Evolutionary conservation across 352 stramenopile genomes (phyloP).

Genomic region (Pythium vanterpoolii): DNA sequence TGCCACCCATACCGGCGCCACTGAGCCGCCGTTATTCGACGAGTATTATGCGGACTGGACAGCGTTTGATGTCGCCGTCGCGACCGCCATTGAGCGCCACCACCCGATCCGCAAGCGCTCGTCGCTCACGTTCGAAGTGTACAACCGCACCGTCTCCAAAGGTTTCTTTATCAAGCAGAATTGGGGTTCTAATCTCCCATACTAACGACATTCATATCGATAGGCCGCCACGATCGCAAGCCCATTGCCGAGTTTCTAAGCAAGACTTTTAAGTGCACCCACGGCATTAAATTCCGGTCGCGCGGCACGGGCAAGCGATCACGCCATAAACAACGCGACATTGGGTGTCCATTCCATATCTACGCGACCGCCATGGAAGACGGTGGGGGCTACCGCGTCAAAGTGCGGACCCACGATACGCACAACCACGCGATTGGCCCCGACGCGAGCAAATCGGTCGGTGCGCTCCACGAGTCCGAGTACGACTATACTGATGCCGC

Average conservation of each 20-base stretch:
- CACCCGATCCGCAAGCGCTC: conserved; percentile 83
- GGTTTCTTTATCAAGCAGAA: conserved; percentile 9
- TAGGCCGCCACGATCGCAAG: conserved; percentile 66
- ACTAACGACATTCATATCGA: not conserved
- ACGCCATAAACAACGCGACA: conserved; percentile 66
- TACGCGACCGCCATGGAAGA: conserved; percentile 72
- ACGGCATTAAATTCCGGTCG: conserved; percentile 80
- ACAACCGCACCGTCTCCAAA: conserved; percentile 86
- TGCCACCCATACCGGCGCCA: not conserved
- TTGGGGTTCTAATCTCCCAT: not conserved
- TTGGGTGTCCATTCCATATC: conserved; percentile 76
- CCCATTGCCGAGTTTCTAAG: conserved; percentile 71
- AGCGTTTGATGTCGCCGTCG: conserved; percentile 61
- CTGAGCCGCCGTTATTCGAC: conserved; percentile 47
- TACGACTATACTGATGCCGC: conserved; percentile 54
- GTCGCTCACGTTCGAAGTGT: conserved; percentile 81
- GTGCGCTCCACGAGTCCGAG: conserved; percentile 39
- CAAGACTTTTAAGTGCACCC: conserved; percentile 85
- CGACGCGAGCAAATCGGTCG: conserved; percentile 57
- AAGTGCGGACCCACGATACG: conserved; percentile 65
- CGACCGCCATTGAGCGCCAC: conserved; percentile 50
- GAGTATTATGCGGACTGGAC: conserved; percentile 78
- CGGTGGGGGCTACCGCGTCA: conserved; percentile 59
- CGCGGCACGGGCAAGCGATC: conserved; percentile 63
- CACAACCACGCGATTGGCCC: conserved; percentile 78